phyloP scores from a whole-genome alignment of 306 rosid species.

The Cicer cuneatum region DNA sequence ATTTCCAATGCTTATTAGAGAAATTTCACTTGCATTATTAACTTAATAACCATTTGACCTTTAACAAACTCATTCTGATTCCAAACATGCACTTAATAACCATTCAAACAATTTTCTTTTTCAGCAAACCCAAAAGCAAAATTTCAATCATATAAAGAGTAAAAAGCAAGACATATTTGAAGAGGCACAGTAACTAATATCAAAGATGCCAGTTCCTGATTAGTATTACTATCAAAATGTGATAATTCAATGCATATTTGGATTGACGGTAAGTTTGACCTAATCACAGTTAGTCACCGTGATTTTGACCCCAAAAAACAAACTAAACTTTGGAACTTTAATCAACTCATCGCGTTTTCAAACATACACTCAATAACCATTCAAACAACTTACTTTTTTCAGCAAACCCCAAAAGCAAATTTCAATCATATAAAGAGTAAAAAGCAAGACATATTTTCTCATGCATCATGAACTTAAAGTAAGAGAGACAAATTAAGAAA shows the following conservation, averaged over 20 bases:
- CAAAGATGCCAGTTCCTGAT: slow-evolving; percentile 30
- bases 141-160: slow-evolving; percentile 31
- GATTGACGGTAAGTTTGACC: too few species aligned
- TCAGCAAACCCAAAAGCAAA: slow-evolving; percentile 38
- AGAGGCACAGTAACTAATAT: slow-evolving; percentile 15
- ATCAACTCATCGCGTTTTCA: too few species aligned
- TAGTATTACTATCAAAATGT: slow-evolving; percentile 17
- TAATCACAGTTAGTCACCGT: too few species aligned
- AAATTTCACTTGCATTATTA: slow-evolving; percentile 6
- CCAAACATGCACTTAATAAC: background rate
- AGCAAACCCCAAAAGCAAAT: slow-evolving; percentile 41
- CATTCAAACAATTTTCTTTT: slow-evolving; percentile 39
- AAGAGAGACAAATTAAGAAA: slow-evolving; percentile 12
- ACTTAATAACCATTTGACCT: too few species aligned
- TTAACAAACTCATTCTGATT: too few species aligned
- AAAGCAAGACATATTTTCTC: slow-evolving; percentile 32
- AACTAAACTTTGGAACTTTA: too few species aligned
- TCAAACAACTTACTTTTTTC: slow-evolving; percentile 37
- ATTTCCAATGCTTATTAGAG: background rate
- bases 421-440: slow-evolving; percentile 32
- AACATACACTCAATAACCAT: slow-evolving; percentile 9
- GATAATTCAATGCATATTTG: background rate
- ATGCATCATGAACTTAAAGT: slow-evolving; percentile 40
- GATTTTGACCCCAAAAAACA: too few species aligned
- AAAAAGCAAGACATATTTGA: slow-evolving; percentile 29